These are phyloP conservation scores for Diacronema lutheri DNA, from an alignment of 78 protist genomes.

Conservation along the genomic window DNA sequence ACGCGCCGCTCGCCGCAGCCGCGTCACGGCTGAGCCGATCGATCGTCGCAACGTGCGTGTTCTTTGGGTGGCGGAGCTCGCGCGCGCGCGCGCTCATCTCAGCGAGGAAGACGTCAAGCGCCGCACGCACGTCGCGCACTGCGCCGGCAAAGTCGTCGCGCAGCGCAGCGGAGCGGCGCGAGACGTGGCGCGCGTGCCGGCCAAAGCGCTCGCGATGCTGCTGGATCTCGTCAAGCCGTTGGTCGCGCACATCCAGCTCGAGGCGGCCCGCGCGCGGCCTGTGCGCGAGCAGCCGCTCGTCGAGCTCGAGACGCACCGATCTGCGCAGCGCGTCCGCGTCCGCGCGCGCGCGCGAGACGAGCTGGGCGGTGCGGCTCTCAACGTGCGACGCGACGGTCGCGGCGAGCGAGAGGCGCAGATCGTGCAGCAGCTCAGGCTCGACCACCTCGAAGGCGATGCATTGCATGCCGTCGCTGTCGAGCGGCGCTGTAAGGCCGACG, in stretches of 20 bases:
- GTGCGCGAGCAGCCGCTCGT: conserved; percentile 14
- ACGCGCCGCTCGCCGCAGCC: neutral
- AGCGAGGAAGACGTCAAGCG: too few relatives aligned
- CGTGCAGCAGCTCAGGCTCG: neutral
- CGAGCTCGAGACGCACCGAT: neutral
- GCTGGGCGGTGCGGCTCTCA: neutral
- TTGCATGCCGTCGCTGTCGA: too few relatives aligned
- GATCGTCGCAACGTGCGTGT: neutral
- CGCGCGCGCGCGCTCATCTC: neutral
- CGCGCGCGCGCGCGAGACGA: neutral
- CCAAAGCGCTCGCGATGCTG: neutral
- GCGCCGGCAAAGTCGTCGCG: too few relatives aligned
- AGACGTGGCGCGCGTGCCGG: neutral
- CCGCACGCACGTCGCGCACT: too few relatives aligned
- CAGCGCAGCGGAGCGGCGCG: neutral
- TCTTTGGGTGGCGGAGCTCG: neutral
- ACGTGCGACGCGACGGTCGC: too few relatives aligned
- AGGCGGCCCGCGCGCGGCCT: neutral
- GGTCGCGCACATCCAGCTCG: neutral
- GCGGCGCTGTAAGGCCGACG: too few relatives aligned
- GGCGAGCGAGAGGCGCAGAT: neutral
- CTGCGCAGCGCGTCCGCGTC: neutral
- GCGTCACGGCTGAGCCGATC: neutral
- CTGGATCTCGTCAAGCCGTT: neutral
- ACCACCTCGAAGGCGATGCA: too few relatives aligned